Evolutionary conservation across 2,329 filamentous ascomycete genomes (phyloP).

Genomic region (Cryphonectria japonica): DNA sequence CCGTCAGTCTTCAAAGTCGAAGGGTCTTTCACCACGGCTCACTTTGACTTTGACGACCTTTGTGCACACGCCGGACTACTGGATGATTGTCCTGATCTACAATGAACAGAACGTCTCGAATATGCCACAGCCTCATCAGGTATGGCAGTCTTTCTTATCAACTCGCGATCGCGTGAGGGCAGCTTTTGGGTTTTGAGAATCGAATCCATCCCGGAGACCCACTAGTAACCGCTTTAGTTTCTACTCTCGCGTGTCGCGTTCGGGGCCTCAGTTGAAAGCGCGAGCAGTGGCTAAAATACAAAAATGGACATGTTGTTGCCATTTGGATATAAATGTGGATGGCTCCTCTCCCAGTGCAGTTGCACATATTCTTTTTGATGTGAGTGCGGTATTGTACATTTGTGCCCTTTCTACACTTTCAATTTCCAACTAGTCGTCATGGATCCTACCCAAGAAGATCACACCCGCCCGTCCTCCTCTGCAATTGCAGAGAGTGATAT

Average conservation of each 20-base stretch:
- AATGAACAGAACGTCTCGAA: not conserved
- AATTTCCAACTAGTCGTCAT: constrained; percentile 9
- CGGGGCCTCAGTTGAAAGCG: constrained; percentile 11
- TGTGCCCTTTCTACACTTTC: not conserved
- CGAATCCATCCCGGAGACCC: constrained; percentile 3
- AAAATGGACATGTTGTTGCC: not conserved
- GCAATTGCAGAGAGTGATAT: constrained; percentile 17
- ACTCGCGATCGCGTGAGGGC: not conserved
- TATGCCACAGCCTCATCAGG: not conserved
- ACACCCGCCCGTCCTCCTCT: constrained; percentile 11
- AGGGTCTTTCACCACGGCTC: not conserved
- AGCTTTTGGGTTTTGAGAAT: not conserved
- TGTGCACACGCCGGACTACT: not conserved
- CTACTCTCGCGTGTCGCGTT: constrained; percentile 6
- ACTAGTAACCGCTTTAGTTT: not conserved
- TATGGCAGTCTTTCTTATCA: not conserved
- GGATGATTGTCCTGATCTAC: not conserved
- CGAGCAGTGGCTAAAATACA: constrained; percentile 1
- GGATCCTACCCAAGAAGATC: constrained; percentile 14
- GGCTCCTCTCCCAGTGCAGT: constrained; percentile 5
- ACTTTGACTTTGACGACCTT: not conserved
- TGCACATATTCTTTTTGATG: not conserved
- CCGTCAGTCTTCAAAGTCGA: not conserved
- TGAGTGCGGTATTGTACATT: not conserved
- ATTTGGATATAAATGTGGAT: not conserved